Percentiles rank a stretch among this genome's conserved stretches.
phyloP scores from a whole-genome alignment of 2,329 filamentous ascomycete species.

The Cordyceps javanica region DNA sequence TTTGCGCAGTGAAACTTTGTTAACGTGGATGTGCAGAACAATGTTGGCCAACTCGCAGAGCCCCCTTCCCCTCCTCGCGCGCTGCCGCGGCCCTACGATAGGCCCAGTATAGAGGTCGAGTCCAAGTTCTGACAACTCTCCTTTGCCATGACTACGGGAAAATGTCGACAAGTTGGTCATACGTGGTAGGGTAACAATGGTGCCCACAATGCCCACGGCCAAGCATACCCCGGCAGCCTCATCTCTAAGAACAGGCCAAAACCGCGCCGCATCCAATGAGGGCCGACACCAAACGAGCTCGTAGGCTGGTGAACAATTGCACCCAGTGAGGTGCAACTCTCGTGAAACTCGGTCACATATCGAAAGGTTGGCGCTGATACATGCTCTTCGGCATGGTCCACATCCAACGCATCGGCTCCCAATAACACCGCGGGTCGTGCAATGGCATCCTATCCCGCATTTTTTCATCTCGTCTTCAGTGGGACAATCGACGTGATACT shows the following conservation, averaged over 20 bases:
- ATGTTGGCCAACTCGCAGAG: neutral
- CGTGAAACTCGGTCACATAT: neutral
- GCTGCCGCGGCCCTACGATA: neutral
- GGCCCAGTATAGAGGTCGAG: neutral
- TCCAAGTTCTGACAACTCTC: neutral
- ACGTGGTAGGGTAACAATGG: neutral
- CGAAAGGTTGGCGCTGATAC: neutral
- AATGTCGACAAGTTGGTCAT: neutral
- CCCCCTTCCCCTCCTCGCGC: neutral
- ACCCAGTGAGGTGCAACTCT: neutral
- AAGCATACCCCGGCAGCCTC: neutral
- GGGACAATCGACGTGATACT: slow-evolving; percentile 9
- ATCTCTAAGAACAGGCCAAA: neutral
- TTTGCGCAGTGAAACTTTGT: neutral
- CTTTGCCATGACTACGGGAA: neutral
- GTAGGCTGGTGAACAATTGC: no score
- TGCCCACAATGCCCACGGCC: neutral
- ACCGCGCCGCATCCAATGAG: neutral
- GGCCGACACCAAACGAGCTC: no score
- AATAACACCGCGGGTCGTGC: neutral
- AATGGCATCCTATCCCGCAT: neutral
- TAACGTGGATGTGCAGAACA: neutral
- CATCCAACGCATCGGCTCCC: neutral
- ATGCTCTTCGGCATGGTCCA: neutral
- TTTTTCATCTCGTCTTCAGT: neutral